Evolutionary conservation across 768 basidiomycete species (phyloP).

Genomic region (Tephrocybe rancida): DNA sequence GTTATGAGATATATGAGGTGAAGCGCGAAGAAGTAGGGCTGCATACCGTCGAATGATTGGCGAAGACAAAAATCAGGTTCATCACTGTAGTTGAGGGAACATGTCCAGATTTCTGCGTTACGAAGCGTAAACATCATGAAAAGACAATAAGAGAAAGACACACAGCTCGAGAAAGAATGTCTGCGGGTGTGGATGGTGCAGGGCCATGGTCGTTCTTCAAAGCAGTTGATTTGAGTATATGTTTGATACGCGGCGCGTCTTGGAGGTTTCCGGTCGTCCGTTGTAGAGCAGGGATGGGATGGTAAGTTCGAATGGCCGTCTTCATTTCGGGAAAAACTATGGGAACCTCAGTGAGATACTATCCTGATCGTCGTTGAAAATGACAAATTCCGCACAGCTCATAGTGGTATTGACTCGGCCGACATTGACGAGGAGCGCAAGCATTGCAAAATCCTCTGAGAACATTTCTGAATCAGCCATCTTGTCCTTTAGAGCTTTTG

Average conservation of each 20-base stretch:
- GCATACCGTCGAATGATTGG: constrained; percentile 56
- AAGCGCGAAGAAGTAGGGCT: constrained; percentile 15
- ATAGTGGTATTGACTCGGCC: constrained; percentile 82
- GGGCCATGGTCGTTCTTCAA: constrained; percentile 48
- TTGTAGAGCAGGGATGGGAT: constrained; percentile 75
- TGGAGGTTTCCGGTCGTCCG: constrained; percentile 71
- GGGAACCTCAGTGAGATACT: constrained; percentile 4
- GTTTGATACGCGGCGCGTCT: constrained; percentile 80
- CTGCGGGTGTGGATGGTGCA: constrained; percentile 55
- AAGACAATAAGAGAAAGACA: constrained; percentile 24
- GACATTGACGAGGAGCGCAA: constrained; percentile 75
- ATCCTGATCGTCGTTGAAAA: constrained; percentile 5
- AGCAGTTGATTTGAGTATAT: constrained; percentile 63
- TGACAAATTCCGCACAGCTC: constrained; percentile 60
- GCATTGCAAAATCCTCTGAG: constrained; percentile 73
- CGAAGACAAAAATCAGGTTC: constrained; percentile 71
- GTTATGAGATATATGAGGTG: constrained; percentile 32
- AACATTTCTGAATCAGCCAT: constrained; percentile 62
- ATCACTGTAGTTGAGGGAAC: constrained; percentile 71
- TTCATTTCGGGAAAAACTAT: constrained; percentile 82
- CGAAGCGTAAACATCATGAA: neutral
- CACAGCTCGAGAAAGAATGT: constrained; percentile 58
- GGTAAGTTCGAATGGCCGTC: constrained; percentile 75
- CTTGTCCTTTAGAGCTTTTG: constrained; percentile 72
- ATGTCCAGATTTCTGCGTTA: constrained; percentile 41